These are phyloP conservation scores for Emmonsiellopsis sp. DNA, from an alignment of 2,329 filamentous ascomycete genomes.

Conservation along the genomic window DNA sequence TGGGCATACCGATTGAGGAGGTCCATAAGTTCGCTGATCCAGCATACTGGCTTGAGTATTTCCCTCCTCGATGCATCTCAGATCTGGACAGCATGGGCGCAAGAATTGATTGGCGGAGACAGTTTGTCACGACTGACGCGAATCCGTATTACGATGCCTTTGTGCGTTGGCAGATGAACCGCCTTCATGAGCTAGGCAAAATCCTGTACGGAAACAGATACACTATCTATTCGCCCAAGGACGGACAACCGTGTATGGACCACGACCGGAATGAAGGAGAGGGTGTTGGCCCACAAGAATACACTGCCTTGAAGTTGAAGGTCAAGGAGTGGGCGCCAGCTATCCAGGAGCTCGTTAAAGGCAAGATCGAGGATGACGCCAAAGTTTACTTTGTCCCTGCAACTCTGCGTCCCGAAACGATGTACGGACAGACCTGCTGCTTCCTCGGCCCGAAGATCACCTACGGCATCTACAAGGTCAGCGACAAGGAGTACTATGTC, in stretches of 20 bases:
- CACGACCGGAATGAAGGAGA: constrained; percentile 76
- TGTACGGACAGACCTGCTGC: constrained; percentile 96
- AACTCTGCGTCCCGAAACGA: constrained; percentile 89
- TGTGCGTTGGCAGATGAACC: constrained; percentile 94
- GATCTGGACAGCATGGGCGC: constrained; percentile 79
- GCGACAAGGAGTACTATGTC: constrained; percentile 71
- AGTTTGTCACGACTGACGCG: constrained; percentile 88
- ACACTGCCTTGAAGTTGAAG: constrained; percentile 84
- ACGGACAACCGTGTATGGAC: constrained; percentile 80
- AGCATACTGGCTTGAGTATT: constrained; percentile 85
- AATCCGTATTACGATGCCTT: constrained; percentile 97
- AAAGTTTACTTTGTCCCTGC: constrained; percentile 86
- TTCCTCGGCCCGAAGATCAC: constrained; percentile 85
- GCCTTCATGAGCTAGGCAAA: constrained; percentile 78
- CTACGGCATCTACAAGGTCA: constrained; percentile 80
- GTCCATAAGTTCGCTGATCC: constrained; percentile 91
- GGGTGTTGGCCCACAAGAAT: constrained; percentile 79
- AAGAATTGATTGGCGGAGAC: constrained; percentile 85
- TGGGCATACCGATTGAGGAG: constrained; percentile 78
- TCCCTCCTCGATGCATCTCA: constrained; percentile 67
- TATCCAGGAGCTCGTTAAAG: constrained; percentile 61
- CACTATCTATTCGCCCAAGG: constrained; percentile 86
- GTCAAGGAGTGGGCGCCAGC: constrained; percentile 80
- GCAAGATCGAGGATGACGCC: constrained; percentile 68
- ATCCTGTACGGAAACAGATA: constrained; percentile 91